A percentile compares a stretch with the other conserved stretches of the same genome.
Evolutionary conservation across 2,329 filamentous ascomycete genomes (phyloP).

Genomic region (Didymella pinodella): DNA sequence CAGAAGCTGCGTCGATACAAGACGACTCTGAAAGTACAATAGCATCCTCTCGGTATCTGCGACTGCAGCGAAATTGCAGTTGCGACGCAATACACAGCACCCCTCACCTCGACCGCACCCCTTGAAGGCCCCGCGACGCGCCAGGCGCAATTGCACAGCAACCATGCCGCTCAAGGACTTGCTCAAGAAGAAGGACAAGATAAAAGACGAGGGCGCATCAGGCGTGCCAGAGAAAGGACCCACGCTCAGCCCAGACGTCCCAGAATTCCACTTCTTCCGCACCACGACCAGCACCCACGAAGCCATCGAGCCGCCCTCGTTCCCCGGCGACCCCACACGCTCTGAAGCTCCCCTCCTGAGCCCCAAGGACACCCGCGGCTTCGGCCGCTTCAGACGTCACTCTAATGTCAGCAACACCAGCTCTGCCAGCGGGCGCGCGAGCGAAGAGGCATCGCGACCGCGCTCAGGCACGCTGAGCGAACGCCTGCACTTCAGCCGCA

Average conservation of each 20-base stretch:
- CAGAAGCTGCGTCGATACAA: conserved; percentile 43
- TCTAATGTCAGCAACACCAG: conserved; percentile 42
- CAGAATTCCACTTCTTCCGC: conserved; percentile 81
- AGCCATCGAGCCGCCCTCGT: conserved; percentile 73
- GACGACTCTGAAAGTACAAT: conserved; percentile 41
- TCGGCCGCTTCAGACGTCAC: conserved; percentile 45
- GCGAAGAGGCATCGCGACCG: conserved; percentile 17
- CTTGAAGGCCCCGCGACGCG: conserved; percentile 21
- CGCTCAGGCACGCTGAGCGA: conserved; percentile 49
- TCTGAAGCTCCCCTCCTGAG: conserved; percentile 38
- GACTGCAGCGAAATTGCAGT: conserved; percentile 13
- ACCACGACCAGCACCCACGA: conserved; percentile 84
- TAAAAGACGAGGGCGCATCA: conserved; percentile 57
- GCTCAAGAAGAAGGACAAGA: conserved; percentile 68
- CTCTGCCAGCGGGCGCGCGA: conserved; percentile 7
- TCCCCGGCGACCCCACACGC: conserved; percentile 54
- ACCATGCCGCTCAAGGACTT: conserved; percentile 68
- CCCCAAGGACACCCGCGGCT: conserved; percentile 36
- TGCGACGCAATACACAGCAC: conserved; percentile 12
- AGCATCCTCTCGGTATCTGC: conserved; percentile 9
- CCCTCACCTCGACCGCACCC: conserved; percentile 24
- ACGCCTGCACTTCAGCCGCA: conserved; percentile 69
- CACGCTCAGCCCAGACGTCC: conserved; percentile 43
- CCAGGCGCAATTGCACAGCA: conserved; percentile 22
- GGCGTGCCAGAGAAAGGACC: conserved; percentile 31